A percentile compares a stretch with the other conserved stretches of the same genome.
These are phyloP conservation scores for Mucor circinelloides DNA, from an alignment of 371 early-diverging fungal species.

Conservation along the genomic window DNA sequence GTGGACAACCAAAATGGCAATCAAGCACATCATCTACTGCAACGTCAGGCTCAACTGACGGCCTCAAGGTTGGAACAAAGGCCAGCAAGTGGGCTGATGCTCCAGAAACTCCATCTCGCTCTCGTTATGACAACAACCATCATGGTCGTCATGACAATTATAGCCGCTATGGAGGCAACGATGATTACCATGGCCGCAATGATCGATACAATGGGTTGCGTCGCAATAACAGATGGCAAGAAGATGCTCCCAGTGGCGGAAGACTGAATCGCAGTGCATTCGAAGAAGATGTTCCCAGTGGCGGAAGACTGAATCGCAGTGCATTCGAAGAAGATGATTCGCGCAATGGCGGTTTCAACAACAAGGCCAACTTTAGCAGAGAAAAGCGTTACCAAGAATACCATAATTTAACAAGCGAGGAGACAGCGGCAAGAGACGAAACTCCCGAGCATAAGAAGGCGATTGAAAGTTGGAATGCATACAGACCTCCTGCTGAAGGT, in stretches of 20 bases:
- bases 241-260: background rate
- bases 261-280: conserved; percentile 11
- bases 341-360: conserved; percentile 11
- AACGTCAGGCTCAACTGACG: background rate
- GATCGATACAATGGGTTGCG: background rate
- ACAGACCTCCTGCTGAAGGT: conserved; percentile 7
- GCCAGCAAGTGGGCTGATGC: conserved; percentile 8
- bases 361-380: conserved; percentile 1
- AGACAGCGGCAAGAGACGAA: background rate
- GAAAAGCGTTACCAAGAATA: background rate
- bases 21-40: background rate
- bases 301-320: conserved; percentile 11
- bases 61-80: background rate
- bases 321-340: conserved; percentile 4
- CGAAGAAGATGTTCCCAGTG: conserved; percentile 5
- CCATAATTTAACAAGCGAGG: background rate
- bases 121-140: background rate
- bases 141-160: background rate
- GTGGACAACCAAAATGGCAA: background rate
- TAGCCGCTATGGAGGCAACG: background rate
- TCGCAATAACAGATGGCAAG: background rate
- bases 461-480: conserved; percentile 7
- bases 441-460: background rate
- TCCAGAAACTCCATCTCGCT: background rate
- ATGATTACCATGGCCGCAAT: background rate